Conservation (phyloP, 208 protist genomes). For the Leishmania lainsoni region DNA sequence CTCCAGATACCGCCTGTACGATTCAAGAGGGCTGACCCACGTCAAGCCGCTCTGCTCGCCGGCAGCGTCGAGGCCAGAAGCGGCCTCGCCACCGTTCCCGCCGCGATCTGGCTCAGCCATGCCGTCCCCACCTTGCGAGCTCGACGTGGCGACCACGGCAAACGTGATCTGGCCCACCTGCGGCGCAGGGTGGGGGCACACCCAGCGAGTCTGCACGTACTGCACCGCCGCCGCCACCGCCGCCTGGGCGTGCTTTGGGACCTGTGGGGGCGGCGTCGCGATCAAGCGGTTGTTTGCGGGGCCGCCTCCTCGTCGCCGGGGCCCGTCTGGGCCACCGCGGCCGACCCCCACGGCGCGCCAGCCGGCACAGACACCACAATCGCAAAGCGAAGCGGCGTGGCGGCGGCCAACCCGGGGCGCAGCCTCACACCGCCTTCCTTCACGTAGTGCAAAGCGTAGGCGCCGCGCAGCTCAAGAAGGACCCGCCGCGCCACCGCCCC, state of each 20-base stretch:
- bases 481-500: conserved; percentile 40
- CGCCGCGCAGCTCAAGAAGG: conserved; percentile 30
- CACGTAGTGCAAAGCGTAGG: conserved; percentile 55
- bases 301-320: not conserved
- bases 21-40: not conserved
- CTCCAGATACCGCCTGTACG: conserved; percentile 14
- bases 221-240: conserved; percentile 14
- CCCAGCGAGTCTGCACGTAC: conserved; percentile 22
- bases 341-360: not conserved
- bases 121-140: not conserved
- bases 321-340: not conserved
- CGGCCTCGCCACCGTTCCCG: not conserved
- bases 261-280: not conserved
- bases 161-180: conserved; percentile 9
- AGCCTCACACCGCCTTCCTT: conserved; percentile 66
- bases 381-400: conserved; percentile 15
- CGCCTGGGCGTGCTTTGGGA: not conserved
- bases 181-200: not conserved
- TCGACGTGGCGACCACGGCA: conserved; percentile 14
- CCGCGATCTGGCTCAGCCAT: not conserved
- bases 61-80: not conserved
- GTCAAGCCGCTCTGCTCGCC: not conserved
- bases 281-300: not conserved
- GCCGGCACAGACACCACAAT: conserved; percentile 24
- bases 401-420: conserved; percentile 14